phyloP scores from a whole-genome alignment of 345 rosid genomes.

The Tarenaya hassleriana region DNA sequence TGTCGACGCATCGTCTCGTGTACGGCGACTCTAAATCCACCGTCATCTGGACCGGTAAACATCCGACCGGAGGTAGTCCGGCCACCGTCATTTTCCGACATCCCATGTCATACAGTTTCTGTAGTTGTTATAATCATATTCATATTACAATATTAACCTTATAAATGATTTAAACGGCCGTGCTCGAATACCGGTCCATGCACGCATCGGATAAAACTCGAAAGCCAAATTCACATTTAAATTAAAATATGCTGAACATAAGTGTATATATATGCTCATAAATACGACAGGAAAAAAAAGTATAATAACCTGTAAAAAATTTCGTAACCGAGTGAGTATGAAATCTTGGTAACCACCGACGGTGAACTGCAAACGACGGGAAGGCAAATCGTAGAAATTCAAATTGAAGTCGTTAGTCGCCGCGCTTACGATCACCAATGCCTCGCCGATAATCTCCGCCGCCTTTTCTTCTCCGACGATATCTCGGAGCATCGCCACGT shows the following conservation, averaged over 20 bases:
- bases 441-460: slow-evolving; percentile 28
- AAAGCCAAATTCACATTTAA: no score
- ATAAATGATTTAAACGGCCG: no score
- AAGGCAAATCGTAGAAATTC: slow-evolving; percentile 39
- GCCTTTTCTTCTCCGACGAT: slow-evolving; percentile 41
- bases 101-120: slow-evolving; percentile 46
- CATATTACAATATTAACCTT: no score
- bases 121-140: no score
- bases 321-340: slow-evolving; percentile 23
- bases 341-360: slow-evolving; percentile 41
- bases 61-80: slow-evolving; percentile 59
- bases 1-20: slow-evolving; percentile 36
- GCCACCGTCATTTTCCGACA: slow-evolving; percentile 33
- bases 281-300: no score
- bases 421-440: slow-evolving; percentile 45
- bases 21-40: slow-evolving; percentile 7
- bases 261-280: no score
- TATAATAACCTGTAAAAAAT: slow-evolving; percentile 38
- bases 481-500: slow-evolving; percentile 22
- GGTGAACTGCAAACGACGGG: slow-evolving; percentile 29
- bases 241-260: no score
- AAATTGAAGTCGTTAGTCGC: slow-evolving; percentile 52
- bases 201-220: no score
- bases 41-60: slow-evolving; percentile 51
- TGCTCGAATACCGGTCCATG: no score